Evolutionary conservation across 2,329 filamentous ascomycete species (phyloP).

Genomic region (Simplicillium aogashimaense): DNA sequence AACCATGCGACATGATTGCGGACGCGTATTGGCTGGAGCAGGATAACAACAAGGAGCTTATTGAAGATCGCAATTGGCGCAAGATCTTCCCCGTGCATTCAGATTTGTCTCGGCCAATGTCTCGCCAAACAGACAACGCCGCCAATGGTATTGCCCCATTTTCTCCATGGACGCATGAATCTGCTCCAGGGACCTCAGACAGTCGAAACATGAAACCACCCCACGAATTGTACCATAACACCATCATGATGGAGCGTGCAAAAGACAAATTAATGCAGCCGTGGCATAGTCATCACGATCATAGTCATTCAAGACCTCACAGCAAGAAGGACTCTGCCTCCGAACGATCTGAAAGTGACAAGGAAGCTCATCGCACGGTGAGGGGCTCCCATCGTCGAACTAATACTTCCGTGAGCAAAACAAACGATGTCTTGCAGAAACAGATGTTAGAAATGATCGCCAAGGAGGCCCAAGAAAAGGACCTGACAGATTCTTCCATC

Average conservation of each 20-base stretch:
- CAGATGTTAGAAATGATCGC: slow-evolving; percentile 54
- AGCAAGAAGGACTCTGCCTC: slow-evolving; percentile 43
- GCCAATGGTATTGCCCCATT: slow-evolving; percentile 14
- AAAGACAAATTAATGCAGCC: slow-evolving; percentile 47
- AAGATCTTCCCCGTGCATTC: slow-evolving; percentile 52
- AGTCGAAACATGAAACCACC: slow-evolving; percentile 10
- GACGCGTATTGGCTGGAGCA: slow-evolving; percentile 89
- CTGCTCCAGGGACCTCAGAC: too few relatives aligned
- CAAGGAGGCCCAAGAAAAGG: slow-evolving; percentile 36
- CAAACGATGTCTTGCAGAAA: slow-evolving; percentile 46
- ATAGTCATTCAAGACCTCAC: slow-evolving; percentile 40
- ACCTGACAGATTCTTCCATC: slow-evolving; percentile 20
- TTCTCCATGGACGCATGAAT: slow-evolving; percentile 13
- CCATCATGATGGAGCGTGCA: slow-evolving; percentile 43
- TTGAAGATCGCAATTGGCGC: slow-evolving; percentile 70
- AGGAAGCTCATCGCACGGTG: slow-evolving; percentile 17
- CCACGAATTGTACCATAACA: neutral
- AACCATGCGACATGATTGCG: slow-evolving; percentile 77
- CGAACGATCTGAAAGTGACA: slow-evolving; percentile 50
- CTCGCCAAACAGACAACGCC: slow-evolving; percentile 18
- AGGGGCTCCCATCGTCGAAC: neutral
- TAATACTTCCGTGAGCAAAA: slow-evolving; percentile 8
- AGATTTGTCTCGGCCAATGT: slow-evolving; percentile 18
- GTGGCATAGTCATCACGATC: slow-evolving; percentile 35
- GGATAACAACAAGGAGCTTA: slow-evolving; percentile 65